Percentiles rank a stretch among this genome's conserved stretches.
Conservation (phyloP, 2,329 filamentous ascomycete genomes). For the Sclerotinia sclerotiorum region DNA sequence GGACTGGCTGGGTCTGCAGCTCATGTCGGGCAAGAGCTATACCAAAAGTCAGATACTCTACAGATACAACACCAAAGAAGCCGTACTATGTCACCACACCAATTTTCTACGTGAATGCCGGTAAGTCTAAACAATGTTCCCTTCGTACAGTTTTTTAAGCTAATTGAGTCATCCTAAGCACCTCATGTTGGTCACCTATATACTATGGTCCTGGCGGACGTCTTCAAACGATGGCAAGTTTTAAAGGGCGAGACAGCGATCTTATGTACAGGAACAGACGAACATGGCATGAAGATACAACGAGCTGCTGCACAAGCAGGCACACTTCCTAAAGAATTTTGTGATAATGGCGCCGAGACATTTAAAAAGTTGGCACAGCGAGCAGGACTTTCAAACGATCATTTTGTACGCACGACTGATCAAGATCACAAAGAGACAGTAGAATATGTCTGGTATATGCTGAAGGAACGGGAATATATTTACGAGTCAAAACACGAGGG, state of each 20-base stretch:
- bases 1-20: slow-evolving; percentile 32
- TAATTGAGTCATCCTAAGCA: slow-evolving; percentile 50
- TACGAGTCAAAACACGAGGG: slow-evolving; percentile 86
- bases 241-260: slow-evolving; percentile 71
- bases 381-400: slow-evolving; percentile 71
- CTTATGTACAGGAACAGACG: slow-evolving; percentile 89
- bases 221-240: slow-evolving; percentile 86
- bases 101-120: slow-evolving; percentile 98
- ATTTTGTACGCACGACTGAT: slow-evolving; percentile 93
- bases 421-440: slow-evolving; percentile 78
- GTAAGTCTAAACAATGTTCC: slow-evolving; percentile 46
- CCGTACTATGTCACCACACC: slow-evolving; percentile 95
- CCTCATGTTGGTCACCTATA: slow-evolving; percentile 96
- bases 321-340: slow-evolving; percentile 77
- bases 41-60: slow-evolving; percentile 27
- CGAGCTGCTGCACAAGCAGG: slow-evolving; percentile 73
- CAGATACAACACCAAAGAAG: slow-evolving; percentile 52
- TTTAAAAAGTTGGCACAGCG: slow-evolving; percentile 73
- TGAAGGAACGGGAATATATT: slow-evolving; percentile 73
- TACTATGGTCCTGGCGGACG: slow-evolving; percentile 85
- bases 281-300: slow-evolving; percentile 97
- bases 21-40: slow-evolving; percentile 29
- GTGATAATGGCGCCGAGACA: slow-evolving; percentile 76
- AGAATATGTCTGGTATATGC: slow-evolving; percentile 81
- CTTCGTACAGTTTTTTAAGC: slow-evolving; percentile 24